Base-by-base conservation (phyloP, 2,329 filamentous ascomycete genomes). In the Aschersonia sp. region DNA sequence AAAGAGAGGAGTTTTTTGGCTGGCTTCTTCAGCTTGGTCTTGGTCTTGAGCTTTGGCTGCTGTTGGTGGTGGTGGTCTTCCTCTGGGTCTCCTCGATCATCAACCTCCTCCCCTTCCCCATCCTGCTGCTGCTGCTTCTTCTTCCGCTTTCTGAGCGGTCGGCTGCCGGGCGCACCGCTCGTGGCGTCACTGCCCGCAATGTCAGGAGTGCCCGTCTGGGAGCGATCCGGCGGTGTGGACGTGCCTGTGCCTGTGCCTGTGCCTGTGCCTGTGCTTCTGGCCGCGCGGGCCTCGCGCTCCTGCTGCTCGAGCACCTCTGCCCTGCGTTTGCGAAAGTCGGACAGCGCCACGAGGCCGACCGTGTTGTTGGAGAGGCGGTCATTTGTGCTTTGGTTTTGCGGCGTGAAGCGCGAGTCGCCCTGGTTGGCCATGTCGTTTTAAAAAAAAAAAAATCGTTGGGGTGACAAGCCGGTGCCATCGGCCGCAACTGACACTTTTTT, bases 291-390 rank as follows among this genome's bases (percentile, higher is more conserved):
- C 58, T 92, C 87, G 58, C 84, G 79, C 59, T 92, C 87, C 59
- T 92, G 90, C 60, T 87, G 82, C 63, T 95, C 90, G 44, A 95
- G 71, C n/a, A 89, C 87, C 65, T 95, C 87, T 56, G 88, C 89
- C 64, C 90, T 87, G 50, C 92, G 82, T 69, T 98, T 97, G 65
- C 90, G 87, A 64, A 94, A 97, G 62, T 97, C 92, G 54, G 86
- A 87, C 42, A 95, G 81, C 49, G 86, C 79, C 47, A 97, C 90
- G 3, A 98, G 81, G 41, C 92, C 92, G 54, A 95, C 88, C 0
- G 87, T 94, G 59, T 87, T 81, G 47, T 80, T 86, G 50, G 90
- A 90, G 44, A 95, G 74, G 11, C 87, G 73, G 59, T 95, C 83
- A 62, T 90, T 79, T 1, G 86, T 84, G 1, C 84, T 84, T 55